Evolutionary conservation across 495 filamentous ascomycete species (phyloP), one percentile per base, ranked within the genome.

Genomic region (Chaetomidium leptoderma): DNA sequence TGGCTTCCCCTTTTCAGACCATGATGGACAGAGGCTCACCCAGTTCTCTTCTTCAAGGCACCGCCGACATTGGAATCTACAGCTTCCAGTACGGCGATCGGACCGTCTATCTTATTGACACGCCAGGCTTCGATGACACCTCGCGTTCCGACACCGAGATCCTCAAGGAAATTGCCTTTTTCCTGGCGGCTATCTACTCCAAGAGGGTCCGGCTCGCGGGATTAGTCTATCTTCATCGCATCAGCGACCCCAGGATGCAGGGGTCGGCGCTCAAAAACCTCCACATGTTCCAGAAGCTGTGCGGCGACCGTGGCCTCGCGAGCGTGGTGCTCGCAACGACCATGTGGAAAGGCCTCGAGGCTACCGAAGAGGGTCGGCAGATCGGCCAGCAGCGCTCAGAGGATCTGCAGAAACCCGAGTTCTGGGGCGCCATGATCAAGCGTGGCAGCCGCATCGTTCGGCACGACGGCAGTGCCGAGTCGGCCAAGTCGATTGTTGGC

Each of bases 231-330:
- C 51, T 63, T 21, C 55, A 65, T 27, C 59, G 56, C 37, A 61
- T 76, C 19, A 71, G 72, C 27, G 71, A 73, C 13, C 67, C 66
- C 3, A 65, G 72, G 9, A 74, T 76, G 45, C 56, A 70, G 35
- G 45, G 45, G 16, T 32, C 45, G 27, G 27, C 27, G 5, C 45
- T 47, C 14, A 32, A 32, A 6, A 72, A 74, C 52, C 42, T 74
- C 0, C 47, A 26, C 17, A 70, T 71, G 63, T 74, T 74, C 60
- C 53, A 64, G 40, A 48, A 67, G 33, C 48, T 75, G 1, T 71
- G 70, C 52, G 36, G 51, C 11, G 14, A 17, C 7, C 14, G 27
- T 16, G 16, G 27, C 45, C 16, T 32, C n/a, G 7, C 14, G 16
- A 47, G 16, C 45, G 27, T 47, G 27, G 45, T 32, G 3, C 27